Evolutionary conservation across 2,329 filamentous ascomycete species (phyloP).

Genomic region (Aspergillus costaricaensis): DNA sequence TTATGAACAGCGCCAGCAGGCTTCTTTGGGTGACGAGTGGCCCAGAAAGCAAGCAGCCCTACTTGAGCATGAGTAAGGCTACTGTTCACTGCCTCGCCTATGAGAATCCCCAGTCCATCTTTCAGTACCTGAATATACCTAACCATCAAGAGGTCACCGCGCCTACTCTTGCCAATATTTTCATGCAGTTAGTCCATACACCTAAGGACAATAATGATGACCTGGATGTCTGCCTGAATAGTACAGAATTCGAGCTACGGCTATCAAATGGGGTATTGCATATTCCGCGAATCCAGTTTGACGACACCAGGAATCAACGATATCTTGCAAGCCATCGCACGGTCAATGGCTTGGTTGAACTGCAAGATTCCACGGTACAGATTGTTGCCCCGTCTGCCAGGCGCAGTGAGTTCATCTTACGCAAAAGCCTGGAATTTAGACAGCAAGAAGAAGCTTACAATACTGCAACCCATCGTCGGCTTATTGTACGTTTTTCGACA

Average conservation of each 20-base stretch:
- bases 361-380: background rate
- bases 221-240: background rate
- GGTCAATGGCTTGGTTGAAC: background rate
- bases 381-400: background rate
- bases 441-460: too few relatives aligned
- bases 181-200: background rate
- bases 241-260: constrained; percentile 1
- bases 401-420: background rate
- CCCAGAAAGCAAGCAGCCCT: background rate
- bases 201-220: background rate
- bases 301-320: background rate
- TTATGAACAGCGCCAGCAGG: background rate
- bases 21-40: constrained; percentile 13
- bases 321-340: background rate
- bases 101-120: constrained; percentile 4
- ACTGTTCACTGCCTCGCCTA: constrained; percentile 2
- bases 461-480: background rate
- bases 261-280: background rate
- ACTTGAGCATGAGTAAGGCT: constrained; percentile 3
- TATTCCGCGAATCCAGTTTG: background rate
- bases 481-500: background rate
- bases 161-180: background rate
- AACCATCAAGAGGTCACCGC: background rate
- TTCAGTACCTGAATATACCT: constrained; percentile 1
- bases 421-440: background rate